Conservation (phyloP, 192 early-diverging fungal species). For the Bifiguratus adelaidae region DNA sequence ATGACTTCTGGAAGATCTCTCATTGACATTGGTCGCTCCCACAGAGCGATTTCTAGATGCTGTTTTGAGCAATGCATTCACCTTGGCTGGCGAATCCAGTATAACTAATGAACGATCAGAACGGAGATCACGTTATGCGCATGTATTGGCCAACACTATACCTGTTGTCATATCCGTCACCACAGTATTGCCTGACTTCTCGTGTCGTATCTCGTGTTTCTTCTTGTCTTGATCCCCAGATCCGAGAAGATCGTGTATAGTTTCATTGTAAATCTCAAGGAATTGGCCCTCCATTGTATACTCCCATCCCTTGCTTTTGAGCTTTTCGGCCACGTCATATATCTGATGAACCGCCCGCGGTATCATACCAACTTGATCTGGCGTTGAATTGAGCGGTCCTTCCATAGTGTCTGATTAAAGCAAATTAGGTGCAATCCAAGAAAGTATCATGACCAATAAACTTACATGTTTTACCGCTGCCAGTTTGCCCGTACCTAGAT, state of each 20-base stretch:
- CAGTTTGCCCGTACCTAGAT: conserved; percentile 77
- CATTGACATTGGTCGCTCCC: conserved; percentile 87
- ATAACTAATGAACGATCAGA: conserved; percentile 27
- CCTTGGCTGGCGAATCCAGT: conserved; percentile 63
- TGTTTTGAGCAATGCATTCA: conserved; percentile 56
- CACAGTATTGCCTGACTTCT: conserved; percentile 56
- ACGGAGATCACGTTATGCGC: no score
- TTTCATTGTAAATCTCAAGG: conserved; percentile 96
- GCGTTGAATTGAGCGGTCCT: conserved; percentile 33
- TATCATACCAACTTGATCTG: conserved; percentile 74
- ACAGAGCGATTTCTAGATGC: conserved; percentile 82
- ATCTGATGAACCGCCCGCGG: conserved; percentile 89
- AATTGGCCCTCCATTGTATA: conserved; percentile 84
- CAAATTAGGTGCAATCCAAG: not conserved
- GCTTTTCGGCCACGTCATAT: conserved; percentile 58
- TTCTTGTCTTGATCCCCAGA: conserved; percentile 25
- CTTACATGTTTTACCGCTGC: conserved; percentile 60
- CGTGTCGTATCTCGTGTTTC: conserved; percentile 85
- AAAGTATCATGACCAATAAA: not conserved
- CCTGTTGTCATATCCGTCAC: conserved; percentile 67
- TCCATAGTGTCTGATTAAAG: conserved; percentile 65
- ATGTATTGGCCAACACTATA: conserved; percentile 7
- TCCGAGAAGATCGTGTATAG: conserved; percentile 71
- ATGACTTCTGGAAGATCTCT: conserved; percentile 88
- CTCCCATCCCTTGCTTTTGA: conserved; percentile 76